phyloP scores from a whole-genome alignment of 371 early-diverging fungal species.

The Nematocida displodere region DNA sequence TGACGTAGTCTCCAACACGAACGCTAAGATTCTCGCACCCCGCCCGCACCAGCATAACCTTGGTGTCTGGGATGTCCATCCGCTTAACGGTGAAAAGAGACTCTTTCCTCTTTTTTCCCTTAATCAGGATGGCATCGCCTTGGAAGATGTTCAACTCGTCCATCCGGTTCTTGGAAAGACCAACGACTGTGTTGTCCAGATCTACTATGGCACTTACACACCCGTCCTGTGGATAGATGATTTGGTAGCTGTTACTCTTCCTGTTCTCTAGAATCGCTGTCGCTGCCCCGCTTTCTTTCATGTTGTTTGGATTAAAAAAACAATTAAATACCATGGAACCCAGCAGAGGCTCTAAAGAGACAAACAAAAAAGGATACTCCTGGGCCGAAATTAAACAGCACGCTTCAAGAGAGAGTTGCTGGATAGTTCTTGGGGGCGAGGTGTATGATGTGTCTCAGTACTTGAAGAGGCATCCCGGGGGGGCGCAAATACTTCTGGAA shows the following conservation, averaged over 20 bases:
- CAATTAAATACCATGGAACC: conserved; percentile 14
- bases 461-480: conserved; percentile 88
- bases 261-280: conserved; percentile 64
- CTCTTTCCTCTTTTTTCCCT: conserved; percentile 94
- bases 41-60: conserved; percentile 84
- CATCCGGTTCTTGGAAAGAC: conserved; percentile 47
- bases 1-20: conserved; percentile 90
- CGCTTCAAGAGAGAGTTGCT: conserved; percentile 78
- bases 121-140: conserved; percentile 70
- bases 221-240: conserved; percentile 29
- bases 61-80: conserved; percentile 79
- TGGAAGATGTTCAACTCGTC: conserved; percentile 58
- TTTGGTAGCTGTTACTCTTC: conserved; percentile 54
- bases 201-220: background rate
- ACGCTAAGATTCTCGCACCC: conserved; percentile 79
- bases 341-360: background rate
- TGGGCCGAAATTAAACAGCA: conserved; percentile 73
- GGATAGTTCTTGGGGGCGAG: conserved; percentile 81
- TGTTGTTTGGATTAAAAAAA: conserved; percentile 10
- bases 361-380: background rate
- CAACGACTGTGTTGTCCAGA: conserved; percentile 54
- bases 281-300: conserved; percentile 50
- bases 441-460: conserved; percentile 88
- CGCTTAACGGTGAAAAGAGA: conserved; percentile 86
- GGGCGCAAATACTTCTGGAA: conserved; percentile 76